Evolutionary conservation across 228 moss, liverwort and hornwort species (phyloP).

Genomic region (Sphagnum magellanicum): DNA sequence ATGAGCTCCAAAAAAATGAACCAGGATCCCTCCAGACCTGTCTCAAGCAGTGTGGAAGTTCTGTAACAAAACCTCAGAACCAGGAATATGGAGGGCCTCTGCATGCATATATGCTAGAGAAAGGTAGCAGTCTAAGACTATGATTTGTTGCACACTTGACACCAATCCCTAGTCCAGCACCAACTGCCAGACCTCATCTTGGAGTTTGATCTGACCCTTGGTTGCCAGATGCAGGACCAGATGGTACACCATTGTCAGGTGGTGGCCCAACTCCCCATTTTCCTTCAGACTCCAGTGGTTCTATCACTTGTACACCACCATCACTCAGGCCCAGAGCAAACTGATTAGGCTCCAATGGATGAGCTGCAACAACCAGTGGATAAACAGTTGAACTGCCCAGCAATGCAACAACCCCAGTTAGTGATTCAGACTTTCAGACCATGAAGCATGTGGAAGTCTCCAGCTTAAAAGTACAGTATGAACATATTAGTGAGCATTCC

Average conservation of each 20-base stretch:
- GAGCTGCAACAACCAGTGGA: constrained; percentile 52
- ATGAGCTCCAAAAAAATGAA: constrained; percentile 54
- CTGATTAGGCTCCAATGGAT: constrained; percentile 46
- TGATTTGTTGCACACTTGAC: neutral
- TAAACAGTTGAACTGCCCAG: constrained; percentile 39
- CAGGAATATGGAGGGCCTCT: constrained; percentile 38
- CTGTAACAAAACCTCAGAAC: constrained; percentile 37
- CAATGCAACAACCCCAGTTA: neutral
- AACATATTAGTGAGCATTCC: too few species aligned
- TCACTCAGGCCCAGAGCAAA: constrained; percentile 52
- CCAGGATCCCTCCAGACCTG: constrained; percentile 27
- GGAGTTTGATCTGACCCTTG: constrained; percentile 43
- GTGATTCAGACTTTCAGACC: too few species aligned
- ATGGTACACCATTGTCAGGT: constrained; percentile 35
- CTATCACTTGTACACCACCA: constrained; percentile 50
- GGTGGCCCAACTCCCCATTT: constrained; percentile 55
- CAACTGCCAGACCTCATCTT: constrained; percentile 21
- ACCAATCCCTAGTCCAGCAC: neutral
- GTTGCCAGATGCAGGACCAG: constrained; percentile 36
- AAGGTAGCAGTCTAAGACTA: neutral
- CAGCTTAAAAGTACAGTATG: too few species aligned
- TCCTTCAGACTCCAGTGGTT: constrained; percentile 42
- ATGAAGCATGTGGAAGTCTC: too few species aligned
- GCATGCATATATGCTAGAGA: constrained; percentile 31
- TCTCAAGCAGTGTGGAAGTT: constrained; percentile 45